Evolutionary conservation across 345 rosid genomes (phyloP).

Genomic region (Eucalyptus grandis): DNA sequence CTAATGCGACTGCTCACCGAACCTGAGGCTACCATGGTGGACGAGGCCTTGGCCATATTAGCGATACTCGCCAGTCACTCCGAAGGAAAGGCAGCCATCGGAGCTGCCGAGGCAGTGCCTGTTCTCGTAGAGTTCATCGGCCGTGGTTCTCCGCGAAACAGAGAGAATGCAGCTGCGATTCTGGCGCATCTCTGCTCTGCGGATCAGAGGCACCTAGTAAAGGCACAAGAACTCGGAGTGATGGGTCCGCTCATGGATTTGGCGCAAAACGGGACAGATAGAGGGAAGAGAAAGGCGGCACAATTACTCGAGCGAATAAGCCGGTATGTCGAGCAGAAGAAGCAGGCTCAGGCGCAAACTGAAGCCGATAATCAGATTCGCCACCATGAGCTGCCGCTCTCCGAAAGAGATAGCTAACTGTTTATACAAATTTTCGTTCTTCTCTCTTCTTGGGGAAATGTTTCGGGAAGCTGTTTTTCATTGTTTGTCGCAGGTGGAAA

Average conservation of each 20-base stretch:
- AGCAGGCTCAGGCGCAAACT: conserved; percentile 13
- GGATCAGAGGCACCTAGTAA: conserved; percentile 49
- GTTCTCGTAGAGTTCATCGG: conserved; percentile 22
- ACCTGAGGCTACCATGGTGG: conserved; percentile 34
- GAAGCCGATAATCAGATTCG: not conserved
- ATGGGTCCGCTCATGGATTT: conserved; percentile 55
- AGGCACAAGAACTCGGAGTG: conserved; percentile 67
- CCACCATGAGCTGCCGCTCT: not conserved
- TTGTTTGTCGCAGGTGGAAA: not conserved
- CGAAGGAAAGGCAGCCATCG: conserved; percentile 31
- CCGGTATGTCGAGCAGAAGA: conserved; percentile 55
- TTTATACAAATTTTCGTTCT: not conserved
- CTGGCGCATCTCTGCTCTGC: conserved; percentile 65
- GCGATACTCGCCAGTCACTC: conserved; percentile 27
- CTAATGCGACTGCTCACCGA: conserved; percentile 22
- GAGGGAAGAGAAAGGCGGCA: conserved; percentile 84
- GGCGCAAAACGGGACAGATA: conserved; percentile 76
- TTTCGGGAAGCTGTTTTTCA: not conserved
- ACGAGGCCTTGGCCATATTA: conserved; percentile 32
- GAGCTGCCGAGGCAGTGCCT: conserved; percentile 26
- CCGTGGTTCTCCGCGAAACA: conserved; percentile 24
- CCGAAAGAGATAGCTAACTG: not conserved
- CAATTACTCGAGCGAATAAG: conserved; percentile 70
- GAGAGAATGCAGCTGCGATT: conserved; percentile 31
- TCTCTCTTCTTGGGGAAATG: not conserved